Conservation (phyloP, 495 filamentous ascomycete species). For the Astrothelium macrocarpum region DNA sequence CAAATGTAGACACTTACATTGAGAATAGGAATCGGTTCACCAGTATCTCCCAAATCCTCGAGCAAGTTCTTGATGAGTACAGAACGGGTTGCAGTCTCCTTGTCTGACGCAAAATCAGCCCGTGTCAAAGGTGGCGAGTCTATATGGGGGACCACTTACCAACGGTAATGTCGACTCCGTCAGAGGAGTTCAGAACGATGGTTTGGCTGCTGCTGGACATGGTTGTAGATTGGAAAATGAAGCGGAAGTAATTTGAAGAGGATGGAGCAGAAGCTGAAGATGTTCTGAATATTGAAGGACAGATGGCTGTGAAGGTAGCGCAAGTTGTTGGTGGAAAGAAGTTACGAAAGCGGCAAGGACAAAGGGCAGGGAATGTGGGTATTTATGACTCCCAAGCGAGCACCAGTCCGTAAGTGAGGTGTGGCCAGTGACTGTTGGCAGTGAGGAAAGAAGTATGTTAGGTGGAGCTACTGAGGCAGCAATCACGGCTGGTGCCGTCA, state of each 20-base stretch:
- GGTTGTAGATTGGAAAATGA: neutral
- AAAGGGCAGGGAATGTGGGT: neutral
- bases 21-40: conserved; percentile 68
- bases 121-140: neutral
- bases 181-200: conserved; percentile 2
- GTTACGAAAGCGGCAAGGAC: neutral
- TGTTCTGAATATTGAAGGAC: neutral
- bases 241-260: neutral
- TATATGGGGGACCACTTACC: neutral
- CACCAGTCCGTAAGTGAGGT: neutral
- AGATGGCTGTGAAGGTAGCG: neutral
- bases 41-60: conserved; percentile 68
- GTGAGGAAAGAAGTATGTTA: no score
- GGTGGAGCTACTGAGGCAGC: no score
- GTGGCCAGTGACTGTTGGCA: neutral
- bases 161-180: neutral
- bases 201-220: neutral
- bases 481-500: no score
- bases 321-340: neutral
- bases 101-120: conserved; percentile 47
- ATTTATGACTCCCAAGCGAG: neutral
- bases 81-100: conserved; percentile 74
- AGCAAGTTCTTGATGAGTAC: conserved; percentile 97
- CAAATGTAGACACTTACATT: conserved; percentile 52
- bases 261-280: neutral